Evolutionary conservation across 1,284 basidiomycete species (phyloP).

Genomic region (Tilletia walkeri): DNA sequence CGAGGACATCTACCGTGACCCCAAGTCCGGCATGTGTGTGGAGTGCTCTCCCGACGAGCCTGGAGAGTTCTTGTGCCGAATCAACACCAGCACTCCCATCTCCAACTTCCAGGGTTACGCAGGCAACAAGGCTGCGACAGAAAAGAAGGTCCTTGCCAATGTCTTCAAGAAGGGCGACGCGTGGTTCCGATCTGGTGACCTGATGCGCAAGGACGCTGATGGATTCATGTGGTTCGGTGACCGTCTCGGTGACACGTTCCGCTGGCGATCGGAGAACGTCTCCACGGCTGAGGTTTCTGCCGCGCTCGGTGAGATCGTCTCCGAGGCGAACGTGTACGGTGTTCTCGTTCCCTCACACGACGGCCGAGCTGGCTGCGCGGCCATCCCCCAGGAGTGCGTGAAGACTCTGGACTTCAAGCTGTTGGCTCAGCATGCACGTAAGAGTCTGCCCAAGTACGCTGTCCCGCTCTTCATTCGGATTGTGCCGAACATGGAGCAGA

Average conservation of each 20-base stretch:
- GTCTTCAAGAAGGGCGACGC: conserved; percentile 53
- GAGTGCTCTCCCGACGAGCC: conserved; percentile 44
- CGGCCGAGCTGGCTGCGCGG: conserved; percentile 56
- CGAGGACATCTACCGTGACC: conserved; percentile 53
- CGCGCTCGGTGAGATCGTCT: conserved; percentile 48
- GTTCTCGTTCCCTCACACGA: conserved; percentile 55
- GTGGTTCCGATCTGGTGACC: conserved; percentile 54
- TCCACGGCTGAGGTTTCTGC: conserved; percentile 51
- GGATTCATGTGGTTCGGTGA: conserved; percentile 56
- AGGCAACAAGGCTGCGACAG: conserved; percentile 49
- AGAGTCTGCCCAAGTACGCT: conserved; percentile 54
- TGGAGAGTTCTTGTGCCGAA: conserved; percentile 53
- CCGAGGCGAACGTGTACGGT: conserved; percentile 56
- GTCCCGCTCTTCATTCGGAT: conserved; percentile 54
- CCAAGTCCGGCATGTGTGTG: conserved; percentile 50
- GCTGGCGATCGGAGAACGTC: conserved; percentile 55
- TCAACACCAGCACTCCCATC: conserved; percentile 38
- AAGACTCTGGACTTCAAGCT: conserved; percentile 36
- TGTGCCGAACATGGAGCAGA: conserved; percentile 47
- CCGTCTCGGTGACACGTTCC: conserved; percentile 53
- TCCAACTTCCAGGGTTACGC: conserved; percentile 47
- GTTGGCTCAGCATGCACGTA: conserved; percentile 44
- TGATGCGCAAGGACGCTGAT: conserved; percentile 45
- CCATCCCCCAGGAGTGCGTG: conserved; percentile 40
- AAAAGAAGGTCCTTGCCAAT: conserved; percentile 55